phyloP scores from a whole-genome alignment of 345 rosid genomes.

The Erysimum cheiranthoides region DNA sequence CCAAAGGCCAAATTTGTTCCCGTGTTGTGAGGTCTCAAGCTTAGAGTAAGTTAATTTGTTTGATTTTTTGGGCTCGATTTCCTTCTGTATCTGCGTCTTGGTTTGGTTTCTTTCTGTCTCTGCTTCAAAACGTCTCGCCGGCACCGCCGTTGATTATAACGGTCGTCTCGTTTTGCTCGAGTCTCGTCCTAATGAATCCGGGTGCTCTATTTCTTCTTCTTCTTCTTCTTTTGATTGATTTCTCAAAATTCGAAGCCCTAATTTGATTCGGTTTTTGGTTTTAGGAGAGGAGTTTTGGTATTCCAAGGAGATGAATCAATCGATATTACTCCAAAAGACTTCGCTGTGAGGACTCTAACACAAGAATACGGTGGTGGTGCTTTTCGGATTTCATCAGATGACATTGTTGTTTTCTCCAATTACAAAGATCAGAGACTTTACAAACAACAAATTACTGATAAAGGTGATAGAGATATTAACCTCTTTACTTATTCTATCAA shows the following conservation, averaged over 20 bases:
- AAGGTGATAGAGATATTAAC: slow-evolving; percentile 52
- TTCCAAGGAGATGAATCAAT: slow-evolving; percentile 58
- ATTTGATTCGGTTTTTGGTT: slow-evolving; percentile 1
- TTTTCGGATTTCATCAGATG: slow-evolving; percentile 62
- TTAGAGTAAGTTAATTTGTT: too few relatives aligned
- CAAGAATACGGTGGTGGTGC: slow-evolving; percentile 99
- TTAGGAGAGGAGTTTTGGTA: slow-evolving; percentile 78
- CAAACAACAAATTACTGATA: slow-evolving; percentile 55
- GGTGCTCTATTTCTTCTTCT: too few relatives aligned
- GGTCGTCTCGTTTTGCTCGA: too few relatives aligned
- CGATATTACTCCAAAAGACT: slow-evolving; percentile 86
- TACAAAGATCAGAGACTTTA: slow-evolving; percentile 88
- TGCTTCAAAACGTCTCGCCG: too few relatives aligned
- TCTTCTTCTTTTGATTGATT: neutral
- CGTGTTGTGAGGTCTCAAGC: too few relatives aligned
- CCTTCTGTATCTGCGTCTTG: too few relatives aligned
- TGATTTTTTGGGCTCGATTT: too few relatives aligned
- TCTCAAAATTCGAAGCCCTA: neutral
- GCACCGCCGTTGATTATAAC: too few relatives aligned
- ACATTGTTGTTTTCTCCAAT: slow-evolving; percentile 74
- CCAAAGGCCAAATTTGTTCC: too few relatives aligned
- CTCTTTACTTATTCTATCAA: neutral
- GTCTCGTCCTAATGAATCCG: slow-evolving; percentile 78
- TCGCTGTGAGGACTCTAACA: slow-evolving; percentile 77
- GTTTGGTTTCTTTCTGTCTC: too few relatives aligned